Evolutionary conservation across 768 basidiomycete species (phyloP).

Genomic region (Filobasidium wieringae): DNA sequence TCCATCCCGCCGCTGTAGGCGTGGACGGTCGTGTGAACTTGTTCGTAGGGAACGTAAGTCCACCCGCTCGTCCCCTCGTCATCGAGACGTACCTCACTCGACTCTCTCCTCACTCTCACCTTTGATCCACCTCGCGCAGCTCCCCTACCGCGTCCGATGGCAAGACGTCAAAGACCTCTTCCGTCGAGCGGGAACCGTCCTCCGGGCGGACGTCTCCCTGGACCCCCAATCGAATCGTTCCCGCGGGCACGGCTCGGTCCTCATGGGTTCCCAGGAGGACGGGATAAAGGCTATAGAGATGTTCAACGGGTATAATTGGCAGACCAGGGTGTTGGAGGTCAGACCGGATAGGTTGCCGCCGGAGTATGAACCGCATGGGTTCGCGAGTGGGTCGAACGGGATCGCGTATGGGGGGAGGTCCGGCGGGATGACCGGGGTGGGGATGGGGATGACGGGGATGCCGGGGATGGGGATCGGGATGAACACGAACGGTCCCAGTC

Average conservation of each 20-base stretch:
- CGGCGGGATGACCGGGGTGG: not conserved
- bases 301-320: slow-evolving; percentile 97
- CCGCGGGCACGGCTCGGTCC: slow-evolving; percentile 83
- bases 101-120: not conserved
- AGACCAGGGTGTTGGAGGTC: slow-evolving; percentile 81
- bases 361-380: slow-evolving; percentile 46
- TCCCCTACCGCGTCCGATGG: slow-evolving; percentile 96
- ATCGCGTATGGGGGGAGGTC: not conserved
- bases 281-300: slow-evolving; percentile 87
- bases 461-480: not conserved
- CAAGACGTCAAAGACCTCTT: slow-evolving; percentile 98
- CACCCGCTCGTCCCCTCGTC: not conserved
- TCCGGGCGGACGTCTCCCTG: slow-evolving; percentile 64
- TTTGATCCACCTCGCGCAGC: slow-evolving; percentile 44
- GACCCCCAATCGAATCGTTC: slow-evolving; percentile 75
- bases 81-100: slow-evolving; percentile 1
- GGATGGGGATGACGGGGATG: slow-evolving; percentile 2
- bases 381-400: not conserved
- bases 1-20: slow-evolving; percentile 29
- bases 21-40: slow-evolving; percentile 83
- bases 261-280: slow-evolving; percentile 87
- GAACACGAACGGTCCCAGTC: no score
- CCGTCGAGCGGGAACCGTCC: slow-evolving; percentile 80
- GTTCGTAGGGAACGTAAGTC: slow-evolving; percentile 84
- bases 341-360: slow-evolving; percentile 70